Base-by-base conservation (phyloP, 2,329 filamentous ascomycete genomes). In the Clarireedia hainanense region DNA sequence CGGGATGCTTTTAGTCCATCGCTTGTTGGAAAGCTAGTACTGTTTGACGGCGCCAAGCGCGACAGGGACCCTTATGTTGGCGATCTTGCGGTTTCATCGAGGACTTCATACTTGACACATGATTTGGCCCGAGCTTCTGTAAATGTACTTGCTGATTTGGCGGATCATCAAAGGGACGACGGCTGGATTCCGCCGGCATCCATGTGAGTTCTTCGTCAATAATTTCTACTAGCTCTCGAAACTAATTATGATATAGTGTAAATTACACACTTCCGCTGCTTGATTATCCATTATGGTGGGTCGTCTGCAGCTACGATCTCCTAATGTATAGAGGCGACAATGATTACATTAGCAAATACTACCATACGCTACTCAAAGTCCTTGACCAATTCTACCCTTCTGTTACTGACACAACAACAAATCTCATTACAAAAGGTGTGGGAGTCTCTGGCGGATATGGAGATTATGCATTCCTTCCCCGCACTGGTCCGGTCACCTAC, bases 211-310 rank as follows among this genome's bases (percentile, higher is more conserved):
- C 26, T 14, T 6, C 34, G 17, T 10, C 20, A 14, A 15, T 1
- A 1, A 3, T 10, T 5, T 15, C 9, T 30, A n/a, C 4, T 3
- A 7, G 9, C 5, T 4, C 2, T 23, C 52, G 27, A 34, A n/a
- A 49, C 53, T 47, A 55, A 40, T 26, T 12, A 12, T 15, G 26
- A 3, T 15, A 45, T 20, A 75, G 72, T 17, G 73, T 70, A 24
- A 68, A 73, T 50, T 80, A 80, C 59, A 72, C 70, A 0, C 71
- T 80, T 1, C 66, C 69, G 0, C 68, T 80, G 0, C 77, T 79
- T 42, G 77, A 80, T 57, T 80, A 80, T 55, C 76, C 77, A 1
- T 66, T 80, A 0, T 79, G 75, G 73, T 80, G 77, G 77, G 72
- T 80, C 2, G 69, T 74, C 6, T 76, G 72, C 57, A 74, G 70